Conservation (phyloP, 371 early-diverging fungal species). For the Mycotypha africana region DNA sequence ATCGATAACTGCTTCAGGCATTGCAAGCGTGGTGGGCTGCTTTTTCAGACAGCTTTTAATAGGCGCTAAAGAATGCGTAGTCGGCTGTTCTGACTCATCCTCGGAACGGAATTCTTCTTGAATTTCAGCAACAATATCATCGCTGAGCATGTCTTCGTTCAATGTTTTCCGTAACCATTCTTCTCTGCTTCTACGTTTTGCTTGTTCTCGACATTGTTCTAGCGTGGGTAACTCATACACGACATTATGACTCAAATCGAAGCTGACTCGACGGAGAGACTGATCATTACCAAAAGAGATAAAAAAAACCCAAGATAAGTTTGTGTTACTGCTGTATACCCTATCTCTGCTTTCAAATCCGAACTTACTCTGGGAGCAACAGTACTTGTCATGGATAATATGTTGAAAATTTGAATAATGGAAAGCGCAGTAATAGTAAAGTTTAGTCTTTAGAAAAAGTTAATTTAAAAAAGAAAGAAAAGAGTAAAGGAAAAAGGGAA, state of each 20-base stretch:
- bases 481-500: too few relatives aligned
- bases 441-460: too few relatives aligned
- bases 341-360: too few relatives aligned
- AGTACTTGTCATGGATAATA: too few relatives aligned
- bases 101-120: conserved; percentile 12
- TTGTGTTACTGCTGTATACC: too few relatives aligned
- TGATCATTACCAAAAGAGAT: not conserved
- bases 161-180: conserved; percentile 25
- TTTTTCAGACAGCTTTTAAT: conserved; percentile 21
- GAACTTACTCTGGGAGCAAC: too few relatives aligned
- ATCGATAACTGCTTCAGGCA: too few relatives aligned
- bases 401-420: too few relatives aligned
- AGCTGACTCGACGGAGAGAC: conserved; percentile 34
- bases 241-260: conserved; percentile 38
- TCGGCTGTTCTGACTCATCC: conserved; percentile 7
- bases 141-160: conserved; percentile 33
- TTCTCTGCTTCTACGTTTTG: conserved; percentile 25
- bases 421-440: too few relatives aligned
- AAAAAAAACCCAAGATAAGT: too few relatives aligned
- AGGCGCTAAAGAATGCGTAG: not conserved
- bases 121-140: conserved; percentile 39
- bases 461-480: too few relatives aligned
- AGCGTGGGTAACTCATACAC: conserved; percentile 36
- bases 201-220: conserved; percentile 28
- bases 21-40: not conserved